phyloP scores from a whole-genome alignment of 305 asterid genomes.

The Fraxinus dipetala region DNA sequence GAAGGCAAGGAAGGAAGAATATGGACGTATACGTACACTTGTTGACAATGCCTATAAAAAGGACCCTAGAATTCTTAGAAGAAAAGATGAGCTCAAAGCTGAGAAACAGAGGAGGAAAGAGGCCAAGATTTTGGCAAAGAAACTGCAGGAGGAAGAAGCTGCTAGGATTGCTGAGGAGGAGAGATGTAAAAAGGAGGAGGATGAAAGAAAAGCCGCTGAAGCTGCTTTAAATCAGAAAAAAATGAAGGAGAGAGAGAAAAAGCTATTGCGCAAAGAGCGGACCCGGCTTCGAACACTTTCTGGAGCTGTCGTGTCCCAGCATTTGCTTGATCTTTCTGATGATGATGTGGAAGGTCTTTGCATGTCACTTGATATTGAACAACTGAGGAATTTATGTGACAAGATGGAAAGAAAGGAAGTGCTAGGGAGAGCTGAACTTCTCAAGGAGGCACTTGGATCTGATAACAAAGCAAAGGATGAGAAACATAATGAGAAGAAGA shows the following conservation, averaged over 20 bases:
- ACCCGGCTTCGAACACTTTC: slow-evolving; percentile 71
- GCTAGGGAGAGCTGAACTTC: slow-evolving; percentile 47
- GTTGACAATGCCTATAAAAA: slow-evolving; percentile 85
- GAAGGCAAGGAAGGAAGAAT: slow-evolving; percentile 91
- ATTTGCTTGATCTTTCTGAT: slow-evolving; percentile 47
- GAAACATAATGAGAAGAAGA: slow-evolving; percentile 39
- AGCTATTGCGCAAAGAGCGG: slow-evolving; percentile 77
- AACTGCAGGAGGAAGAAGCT: slow-evolving; percentile 82
- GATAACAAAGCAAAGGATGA: slow-evolving; percentile 40
- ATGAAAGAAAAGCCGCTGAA: slow-evolving; percentile 73
- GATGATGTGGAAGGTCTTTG: slow-evolving; percentile 72
- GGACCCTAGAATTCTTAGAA: slow-evolving; percentile 75
- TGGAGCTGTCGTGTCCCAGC: slow-evolving; percentile 45
- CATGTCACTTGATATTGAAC: slow-evolving; percentile 63
- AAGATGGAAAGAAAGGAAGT: slow-evolving; percentile 58
- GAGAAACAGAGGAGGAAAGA: slow-evolving; percentile 88
- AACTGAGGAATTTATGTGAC: slow-evolving; percentile 59
- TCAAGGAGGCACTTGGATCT: slow-evolving; percentile 42
- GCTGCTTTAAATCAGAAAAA: slow-evolving; percentile 78
- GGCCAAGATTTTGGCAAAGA: slow-evolving; percentile 79
- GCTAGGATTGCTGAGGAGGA: slow-evolving; percentile 72
- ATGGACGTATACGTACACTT: slow-evolving; percentile 68
- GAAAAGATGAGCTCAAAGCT: slow-evolving; percentile 78
- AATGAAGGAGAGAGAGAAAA: slow-evolving; percentile 79
- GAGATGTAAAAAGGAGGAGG: slow-evolving; percentile 67